Conservation (phyloP, 2,329 filamentous ascomycete species). For the Fusarium duplospermum region DNA sequence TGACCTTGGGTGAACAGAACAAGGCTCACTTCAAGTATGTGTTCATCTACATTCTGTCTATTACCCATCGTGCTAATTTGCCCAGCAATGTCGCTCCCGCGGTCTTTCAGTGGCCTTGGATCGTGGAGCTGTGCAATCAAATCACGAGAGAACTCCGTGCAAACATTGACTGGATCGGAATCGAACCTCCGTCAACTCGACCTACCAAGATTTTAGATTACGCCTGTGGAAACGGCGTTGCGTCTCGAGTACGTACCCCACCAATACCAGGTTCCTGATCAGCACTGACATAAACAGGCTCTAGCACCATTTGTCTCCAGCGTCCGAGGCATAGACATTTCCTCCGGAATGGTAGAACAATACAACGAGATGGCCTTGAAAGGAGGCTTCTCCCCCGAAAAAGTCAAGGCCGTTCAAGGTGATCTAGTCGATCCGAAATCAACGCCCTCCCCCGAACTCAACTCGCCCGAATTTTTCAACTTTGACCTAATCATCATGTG, state of each 20-base stretch:
- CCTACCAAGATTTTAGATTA: conserved; percentile 46
- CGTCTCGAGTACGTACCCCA: conserved; percentile 40
- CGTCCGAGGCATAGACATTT: conserved; percentile 51
- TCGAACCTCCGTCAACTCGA: conserved; percentile 8
- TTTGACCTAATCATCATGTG: conserved; percentile 51
- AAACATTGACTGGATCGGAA: conserved; percentile 44
- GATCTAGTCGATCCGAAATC: conserved; percentile 43
- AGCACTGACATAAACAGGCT: conserved; percentile 42
- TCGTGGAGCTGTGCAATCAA: conserved; percentile 39
- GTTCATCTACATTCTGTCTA: too few species aligned
- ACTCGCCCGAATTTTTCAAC: conserved; percentile 31
- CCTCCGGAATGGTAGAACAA: conserved; percentile 46
- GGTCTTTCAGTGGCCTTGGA: conserved; percentile 40
- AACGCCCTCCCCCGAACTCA: conserved; percentile 35
- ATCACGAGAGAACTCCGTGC: conserved; percentile 40
- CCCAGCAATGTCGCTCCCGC: conserved; percentile 21
- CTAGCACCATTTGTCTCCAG: conserved; percentile 45
- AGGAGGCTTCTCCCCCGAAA: conserved; percentile 32
- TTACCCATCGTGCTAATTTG: background rate
- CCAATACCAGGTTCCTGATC: fast-evolving
- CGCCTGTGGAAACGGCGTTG: conserved; percentile 47
- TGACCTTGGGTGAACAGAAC: conserved; percentile 39
- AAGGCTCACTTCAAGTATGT: conserved; percentile 45
- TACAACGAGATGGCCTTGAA: conserved; percentile 47
- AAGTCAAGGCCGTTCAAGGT: conserved; percentile 48